Conservation (phyloP, 257 asterid genomes). For the Fraxinus cuspidata region DNA sequence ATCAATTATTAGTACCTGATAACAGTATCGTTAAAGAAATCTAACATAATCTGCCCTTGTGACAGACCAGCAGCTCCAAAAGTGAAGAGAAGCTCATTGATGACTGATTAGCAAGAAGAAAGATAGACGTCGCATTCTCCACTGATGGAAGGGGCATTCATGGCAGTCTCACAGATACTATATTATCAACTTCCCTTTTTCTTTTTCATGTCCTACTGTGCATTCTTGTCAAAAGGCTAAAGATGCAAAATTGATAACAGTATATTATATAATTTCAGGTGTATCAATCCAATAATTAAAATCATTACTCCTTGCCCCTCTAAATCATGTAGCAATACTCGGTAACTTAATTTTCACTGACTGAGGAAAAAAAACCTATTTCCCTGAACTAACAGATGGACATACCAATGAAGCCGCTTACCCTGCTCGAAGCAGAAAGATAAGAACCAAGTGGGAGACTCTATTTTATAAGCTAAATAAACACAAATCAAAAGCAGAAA, state of each 20-base stretch:
- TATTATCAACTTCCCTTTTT: not conserved
- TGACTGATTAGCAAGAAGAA: not conserved
- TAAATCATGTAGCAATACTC: not conserved
- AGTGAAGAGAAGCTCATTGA: not conserved
- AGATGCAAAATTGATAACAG: not conserved
- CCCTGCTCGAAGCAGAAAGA: not conserved
- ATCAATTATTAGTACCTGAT: not conserved
- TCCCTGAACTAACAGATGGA: not conserved
- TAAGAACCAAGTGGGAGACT: not conserved
- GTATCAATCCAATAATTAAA: not conserved
- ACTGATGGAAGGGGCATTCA: not conserved
- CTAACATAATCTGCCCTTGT: not conserved
- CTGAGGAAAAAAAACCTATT: not conserved
- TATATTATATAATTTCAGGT: no score
- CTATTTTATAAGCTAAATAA: not conserved
- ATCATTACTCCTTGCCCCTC: not conserved
- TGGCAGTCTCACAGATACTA: no score
- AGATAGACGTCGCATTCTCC: not conserved
- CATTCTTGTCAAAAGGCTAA: not conserved
- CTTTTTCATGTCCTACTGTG: not conserved
- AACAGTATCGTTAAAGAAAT: not conserved
- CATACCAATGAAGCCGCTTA: not conserved
- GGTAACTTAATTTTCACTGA: not conserved
- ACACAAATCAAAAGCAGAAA: constrained; percentile 3
- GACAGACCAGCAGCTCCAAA: not conserved